A percentile compares a stretch with the other conserved stretches of the same genome.
Conservation (phyloP, 768 basidiomycete genomes). For the Mycena metata region DNA sequence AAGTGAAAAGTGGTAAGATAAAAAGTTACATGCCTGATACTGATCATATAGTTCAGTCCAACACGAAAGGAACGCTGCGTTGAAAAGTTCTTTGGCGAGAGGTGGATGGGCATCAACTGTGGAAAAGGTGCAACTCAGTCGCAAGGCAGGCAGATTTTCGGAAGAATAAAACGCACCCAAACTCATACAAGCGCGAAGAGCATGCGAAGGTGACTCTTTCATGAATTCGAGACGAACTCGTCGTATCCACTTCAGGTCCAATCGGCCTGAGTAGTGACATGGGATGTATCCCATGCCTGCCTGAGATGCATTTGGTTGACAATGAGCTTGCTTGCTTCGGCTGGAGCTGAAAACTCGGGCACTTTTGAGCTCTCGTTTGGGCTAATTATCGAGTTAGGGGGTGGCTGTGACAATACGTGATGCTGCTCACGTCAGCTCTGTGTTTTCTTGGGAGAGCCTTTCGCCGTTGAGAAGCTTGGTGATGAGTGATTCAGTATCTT, state of each 20-base stretch:
- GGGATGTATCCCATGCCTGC: conserved; percentile 93
- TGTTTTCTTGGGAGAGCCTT: conserved; percentile 88
- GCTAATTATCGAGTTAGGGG: conserved; percentile 45
- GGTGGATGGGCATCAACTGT: conserved; percentile 89
- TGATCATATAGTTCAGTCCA: conserved; percentile 97
- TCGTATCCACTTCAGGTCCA: conserved; percentile 98
- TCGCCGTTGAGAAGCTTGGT: conserved; percentile 93
- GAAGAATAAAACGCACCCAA: conserved; percentile 47
- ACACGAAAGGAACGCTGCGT: conserved; percentile 97
- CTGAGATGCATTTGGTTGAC: conserved; percentile 99
- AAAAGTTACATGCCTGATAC: conserved; percentile 79
- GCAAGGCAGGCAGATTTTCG: too few relatives aligned
- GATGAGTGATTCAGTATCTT: conserved; percentile 90
- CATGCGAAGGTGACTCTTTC: conserved; percentile 98
- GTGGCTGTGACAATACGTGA: conserved; percentile 12
- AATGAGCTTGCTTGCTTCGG: conserved; percentile 88
- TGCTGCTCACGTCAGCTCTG: conserved; percentile 72
- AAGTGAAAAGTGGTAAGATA: conserved; percentile 1
- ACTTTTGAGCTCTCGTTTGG: conserved; percentile 71
- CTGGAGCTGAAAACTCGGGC: conserved; percentile 84
- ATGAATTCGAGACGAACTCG: conserved; percentile 94
- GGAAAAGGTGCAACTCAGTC: too few relatives aligned
- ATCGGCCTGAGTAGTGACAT: conserved; percentile 82
- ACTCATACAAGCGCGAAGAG: conserved; percentile 96
- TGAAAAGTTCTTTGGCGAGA: conserved; percentile 94